Conservation (phyloP, 345 rosid genomes). For the Cardamine occulta region DNA sequence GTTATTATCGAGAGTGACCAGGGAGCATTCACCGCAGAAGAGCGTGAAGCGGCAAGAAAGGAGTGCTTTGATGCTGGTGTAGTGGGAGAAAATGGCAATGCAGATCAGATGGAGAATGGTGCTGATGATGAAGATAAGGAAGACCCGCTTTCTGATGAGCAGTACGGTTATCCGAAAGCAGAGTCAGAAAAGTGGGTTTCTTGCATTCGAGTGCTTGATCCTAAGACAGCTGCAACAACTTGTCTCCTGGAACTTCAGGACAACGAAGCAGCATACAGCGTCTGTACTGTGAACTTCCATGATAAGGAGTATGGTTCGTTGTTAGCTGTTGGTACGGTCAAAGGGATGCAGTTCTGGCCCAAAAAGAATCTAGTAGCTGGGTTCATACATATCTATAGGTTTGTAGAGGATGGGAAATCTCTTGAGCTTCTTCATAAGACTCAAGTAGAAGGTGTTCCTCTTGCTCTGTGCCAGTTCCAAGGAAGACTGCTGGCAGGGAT, state of each 20-base stretch:
- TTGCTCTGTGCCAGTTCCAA: slow-evolving; percentile 90
- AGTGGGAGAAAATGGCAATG: slow-evolving; percentile 68
- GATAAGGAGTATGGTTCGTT: slow-evolving; percentile 95
- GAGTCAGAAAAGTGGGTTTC: slow-evolving; percentile 96
- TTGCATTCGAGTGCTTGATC: slow-evolving; percentile 95
- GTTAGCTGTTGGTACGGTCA: slow-evolving; percentile 93
- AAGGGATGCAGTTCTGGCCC: slow-evolving; percentile 92
- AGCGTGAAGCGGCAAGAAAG: slow-evolving; percentile 93
- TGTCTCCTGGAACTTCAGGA: slow-evolving; percentile 98
- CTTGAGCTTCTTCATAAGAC: slow-evolving; percentile 95
- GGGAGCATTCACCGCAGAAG: slow-evolving; percentile 93
- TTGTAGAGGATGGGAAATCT: slow-evolving; percentile 82
- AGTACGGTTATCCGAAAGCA: slow-evolving; percentile 94
- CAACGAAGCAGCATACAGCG: slow-evolving; percentile 93
- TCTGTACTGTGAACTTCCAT: slow-evolving; percentile 91
- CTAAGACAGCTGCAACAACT: slow-evolving; percentile 74
- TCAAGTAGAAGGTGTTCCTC: slow-evolving; percentile 94
- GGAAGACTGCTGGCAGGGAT: slow-evolving; percentile 94
- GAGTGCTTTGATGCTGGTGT: slow-evolving; percentile 88
- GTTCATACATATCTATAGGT: slow-evolving; percentile 86
- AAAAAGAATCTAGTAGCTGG: slow-evolving; percentile 71
- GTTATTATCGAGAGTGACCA: slow-evolving; percentile 95
- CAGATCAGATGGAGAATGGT: slow-evolving; percentile 57
- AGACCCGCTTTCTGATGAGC: slow-evolving; percentile 92
- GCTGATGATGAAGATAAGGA: slow-evolving; percentile 75